phyloP scores from a whole-genome alignment of 2,329 filamentous ascomycete species.

The Fusarium drepaniforme region DNA sequence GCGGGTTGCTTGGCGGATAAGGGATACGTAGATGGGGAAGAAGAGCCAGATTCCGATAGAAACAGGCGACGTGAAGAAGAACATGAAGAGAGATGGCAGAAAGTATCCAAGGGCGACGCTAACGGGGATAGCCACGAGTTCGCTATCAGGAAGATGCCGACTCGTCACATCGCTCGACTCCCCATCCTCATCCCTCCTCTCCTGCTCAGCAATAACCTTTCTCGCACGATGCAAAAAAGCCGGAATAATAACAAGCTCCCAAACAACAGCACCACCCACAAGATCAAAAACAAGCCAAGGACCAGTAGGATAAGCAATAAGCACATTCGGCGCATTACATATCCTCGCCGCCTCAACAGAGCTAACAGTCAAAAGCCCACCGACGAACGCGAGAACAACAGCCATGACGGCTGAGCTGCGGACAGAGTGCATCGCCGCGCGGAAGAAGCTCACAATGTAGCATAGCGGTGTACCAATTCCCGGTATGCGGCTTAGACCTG shows the following conservation, averaged over 20 bases:
- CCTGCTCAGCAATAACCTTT: conserved; percentile 46
- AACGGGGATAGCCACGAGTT: conserved; percentile 68
- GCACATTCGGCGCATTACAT: conserved; percentile 51
- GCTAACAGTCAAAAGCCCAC: conserved; percentile 61
- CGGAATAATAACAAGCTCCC: conserved; percentile 64
- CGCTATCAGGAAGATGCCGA: conserved; percentile 59
- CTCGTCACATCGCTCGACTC: conserved; percentile 33
- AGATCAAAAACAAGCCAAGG: conserved; percentile 63
- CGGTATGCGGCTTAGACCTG: conserved; percentile 58
- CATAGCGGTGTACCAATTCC: conserved; percentile 60
- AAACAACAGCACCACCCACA: conserved; percentile 62
- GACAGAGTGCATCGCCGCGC: conserved; percentile 54
- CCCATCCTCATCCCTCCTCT: conserved; percentile 22
- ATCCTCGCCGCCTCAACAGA: conserved; percentile 63
- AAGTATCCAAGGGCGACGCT: conserved; percentile 62
- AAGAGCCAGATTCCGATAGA: conserved; percentile 62
- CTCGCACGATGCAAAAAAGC: conserved; percentile 60
- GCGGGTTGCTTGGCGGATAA: conserved; percentile 55
- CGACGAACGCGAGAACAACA: conserved; percentile 58
- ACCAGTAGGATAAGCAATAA: conserved; percentile 54
- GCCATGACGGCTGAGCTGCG: conserved; percentile 57
- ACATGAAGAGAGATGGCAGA: conserved; percentile 60
- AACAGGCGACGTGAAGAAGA: conserved; percentile 53
- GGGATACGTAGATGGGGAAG: conserved; percentile 63
- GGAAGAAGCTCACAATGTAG: conserved; percentile 64